A percentile compares a stretch with the other conserved stretches of the same genome.
These are phyloP conservation scores for Massarina eburnea DNA, from an alignment of 2,329 filamentous ascomycete species.

Conservation along the genomic window DNA sequence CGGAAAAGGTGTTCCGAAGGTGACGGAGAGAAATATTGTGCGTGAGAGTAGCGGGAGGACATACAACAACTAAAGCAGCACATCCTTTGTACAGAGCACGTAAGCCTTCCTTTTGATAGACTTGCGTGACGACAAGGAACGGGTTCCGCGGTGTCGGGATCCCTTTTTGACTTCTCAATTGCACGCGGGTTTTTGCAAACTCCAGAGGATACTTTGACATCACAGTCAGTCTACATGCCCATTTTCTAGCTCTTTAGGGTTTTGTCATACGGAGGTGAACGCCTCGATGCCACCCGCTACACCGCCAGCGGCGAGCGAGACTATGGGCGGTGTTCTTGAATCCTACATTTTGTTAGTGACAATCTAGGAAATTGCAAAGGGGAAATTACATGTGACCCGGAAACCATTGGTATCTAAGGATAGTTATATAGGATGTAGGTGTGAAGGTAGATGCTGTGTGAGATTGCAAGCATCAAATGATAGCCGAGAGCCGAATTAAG, in stretches of 20 bases:
- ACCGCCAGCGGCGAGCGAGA: conserved; percentile 42
- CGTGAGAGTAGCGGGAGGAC: conserved; percentile 7
- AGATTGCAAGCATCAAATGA: background rate
- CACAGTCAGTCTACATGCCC: conserved; percentile 8
- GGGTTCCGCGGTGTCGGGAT: conserved; percentile 57
- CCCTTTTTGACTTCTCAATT: conserved; percentile 53
- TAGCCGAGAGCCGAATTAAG: conserved; percentile 19
- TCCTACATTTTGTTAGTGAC: conserved; percentile 24
- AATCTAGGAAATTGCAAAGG: background rate
- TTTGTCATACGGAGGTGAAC: conserved; percentile 33
- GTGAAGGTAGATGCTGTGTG: background rate
- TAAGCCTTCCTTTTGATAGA: conserved; percentile 59
- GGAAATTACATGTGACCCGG: conserved; percentile 7
- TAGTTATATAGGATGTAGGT: background rate
- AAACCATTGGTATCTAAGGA: conserved; percentile 8
- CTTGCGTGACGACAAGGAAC: conserved; percentile 57
- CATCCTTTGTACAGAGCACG: conserved; percentile 65
- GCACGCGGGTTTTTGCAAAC: conserved; percentile 67
- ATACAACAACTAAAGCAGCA: conserved; percentile 57
- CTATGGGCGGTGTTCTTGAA: conserved; percentile 40
- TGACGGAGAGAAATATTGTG: background rate
- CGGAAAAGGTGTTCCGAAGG: conserved; percentile 8
- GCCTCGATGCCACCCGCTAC: conserved; percentile 44
- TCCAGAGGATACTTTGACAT: conserved; percentile 60
- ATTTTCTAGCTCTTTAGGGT: conserved; percentile 2